phyloP scores from a whole-genome alignment of 2,329 filamentous ascomycete genomes.

The Sclerotinia minor region DNA sequence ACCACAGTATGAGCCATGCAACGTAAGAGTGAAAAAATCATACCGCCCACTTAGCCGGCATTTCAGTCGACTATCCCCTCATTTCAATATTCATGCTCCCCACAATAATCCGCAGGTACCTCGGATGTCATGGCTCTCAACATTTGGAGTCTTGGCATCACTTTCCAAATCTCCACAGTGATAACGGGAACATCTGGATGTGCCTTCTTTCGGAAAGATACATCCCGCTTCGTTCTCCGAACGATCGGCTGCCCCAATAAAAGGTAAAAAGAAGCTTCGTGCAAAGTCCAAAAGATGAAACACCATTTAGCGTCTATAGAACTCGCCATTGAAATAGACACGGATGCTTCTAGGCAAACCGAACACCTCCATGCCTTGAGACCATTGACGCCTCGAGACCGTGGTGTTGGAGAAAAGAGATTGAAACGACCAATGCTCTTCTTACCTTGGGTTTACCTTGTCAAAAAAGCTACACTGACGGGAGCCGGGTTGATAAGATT shows the following conservation, averaged over 20 bases:
- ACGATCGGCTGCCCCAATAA: neutral
- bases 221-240: neutral
- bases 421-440: neutral
- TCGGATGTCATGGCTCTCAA: slow-evolving; percentile 7
- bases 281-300: slow-evolving; percentile 9
- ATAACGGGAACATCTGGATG: neutral
- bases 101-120: slow-evolving; percentile 12
- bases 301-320: neutral
- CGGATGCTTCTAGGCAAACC: slow-evolving; percentile 1
- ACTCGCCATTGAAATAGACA: slow-evolving; percentile 1
- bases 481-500: slow-evolving; percentile 5
- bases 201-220: neutral
- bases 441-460: slow-evolving; percentile 9
- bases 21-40: slow-evolving; percentile 1
- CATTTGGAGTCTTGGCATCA: slow-evolving; percentile 15
- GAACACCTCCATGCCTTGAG: neutral
- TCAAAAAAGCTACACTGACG: slow-evolving; percentile 8
- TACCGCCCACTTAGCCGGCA: slow-evolving; percentile 7
- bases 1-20: neutral
- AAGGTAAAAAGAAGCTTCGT: neutral
- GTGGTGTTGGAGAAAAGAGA: slow-evolving; percentile 13
- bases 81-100: slow-evolving; percentile 10
- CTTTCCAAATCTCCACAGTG: neutral
- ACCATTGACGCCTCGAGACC: slow-evolving; percentile 4
- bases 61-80: slow-evolving; percentile 11